phyloP scores from a whole-genome alignment of 495 filamentous ascomycete genomes.

The Penicillium lividum region DNA sequence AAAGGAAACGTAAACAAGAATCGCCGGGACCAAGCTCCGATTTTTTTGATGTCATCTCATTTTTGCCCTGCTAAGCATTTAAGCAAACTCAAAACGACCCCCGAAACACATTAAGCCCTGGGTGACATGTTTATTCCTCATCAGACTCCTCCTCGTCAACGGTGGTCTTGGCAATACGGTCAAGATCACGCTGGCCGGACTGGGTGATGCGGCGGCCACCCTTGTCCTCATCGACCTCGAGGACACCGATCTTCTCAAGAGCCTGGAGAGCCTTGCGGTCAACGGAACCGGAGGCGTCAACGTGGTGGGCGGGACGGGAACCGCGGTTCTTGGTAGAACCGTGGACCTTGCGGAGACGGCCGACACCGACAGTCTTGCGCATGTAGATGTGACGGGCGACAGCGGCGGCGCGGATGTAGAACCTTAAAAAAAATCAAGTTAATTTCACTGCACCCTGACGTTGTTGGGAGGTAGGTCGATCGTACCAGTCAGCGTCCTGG shows the following conservation, averaged over 20 bases:
- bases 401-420: constrained; percentile 95
- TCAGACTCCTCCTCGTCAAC: constrained; percentile 55
- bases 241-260: constrained; percentile 97
- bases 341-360: constrained; percentile 88
- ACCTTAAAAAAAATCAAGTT: constrained; percentile 50
- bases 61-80: constrained; percentile 19
- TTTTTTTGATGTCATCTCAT: constrained; percentile 35
- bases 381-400: constrained; percentile 98
- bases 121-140: constrained; percentile 50
- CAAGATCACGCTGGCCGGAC: constrained; percentile 96
- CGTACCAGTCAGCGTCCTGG: constrained; percentile 90
- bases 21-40: constrained; percentile 35
- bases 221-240: constrained; percentile 96
- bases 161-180: constrained; percentile 70
- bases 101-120: constrained; percentile 41
- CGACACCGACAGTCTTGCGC: constrained; percentile 97
- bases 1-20: constrained; percentile 29
- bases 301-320: constrained; percentile 86
- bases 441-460: constrained; percentile 4
- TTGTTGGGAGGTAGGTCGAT: constrained; percentile 10
- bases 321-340: constrained; percentile 97
- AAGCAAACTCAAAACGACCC: constrained; percentile 31
- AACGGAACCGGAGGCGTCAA: constrained; percentile 89
- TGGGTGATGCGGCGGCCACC: constrained; percentile 97
- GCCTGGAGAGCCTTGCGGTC: constrained; percentile 96